These are phyloP conservation scores for Pyrenophora teres DNA, from an alignment of 2,329 filamentous ascomycete species.

Conservation along the genomic window DNA sequence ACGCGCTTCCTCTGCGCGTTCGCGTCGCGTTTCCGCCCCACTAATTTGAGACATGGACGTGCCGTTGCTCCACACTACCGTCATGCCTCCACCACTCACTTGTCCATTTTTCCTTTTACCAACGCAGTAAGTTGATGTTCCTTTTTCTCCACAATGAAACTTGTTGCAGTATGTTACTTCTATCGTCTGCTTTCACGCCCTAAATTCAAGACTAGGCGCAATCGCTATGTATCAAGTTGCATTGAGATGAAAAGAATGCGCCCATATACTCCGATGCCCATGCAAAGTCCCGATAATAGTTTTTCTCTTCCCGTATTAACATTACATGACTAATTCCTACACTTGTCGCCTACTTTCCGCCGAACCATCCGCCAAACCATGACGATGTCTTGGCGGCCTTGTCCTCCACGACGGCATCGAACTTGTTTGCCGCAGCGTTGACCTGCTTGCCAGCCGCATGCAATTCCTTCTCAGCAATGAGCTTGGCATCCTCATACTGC, in stretches of 20 bases:
- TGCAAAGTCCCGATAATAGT: slow-evolving; percentile 21
- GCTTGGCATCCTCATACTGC: slow-evolving; percentile 63
- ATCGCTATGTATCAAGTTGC: slow-evolving; percentile 9
- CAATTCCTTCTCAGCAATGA: slow-evolving; percentile 57
- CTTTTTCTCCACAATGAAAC: no score
- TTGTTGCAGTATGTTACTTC: no score
- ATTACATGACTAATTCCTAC: slow-evolving; percentile 1
- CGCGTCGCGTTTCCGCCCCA: slow-evolving; percentile 30
- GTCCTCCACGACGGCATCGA: slow-evolving; percentile 81
- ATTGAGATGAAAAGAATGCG: slow-evolving; percentile 25
- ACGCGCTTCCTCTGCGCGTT: slow-evolving; percentile 31
- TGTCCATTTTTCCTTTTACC: background rate
- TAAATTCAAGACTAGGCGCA: background rate
- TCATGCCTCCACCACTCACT: slow-evolving; percentile 9
- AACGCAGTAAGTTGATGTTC: background rate
- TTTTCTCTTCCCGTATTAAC: background rate
- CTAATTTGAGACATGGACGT: slow-evolving; percentile 27
- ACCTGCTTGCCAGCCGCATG: slow-evolving; percentile 54
- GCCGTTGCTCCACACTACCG: slow-evolving; percentile 13
- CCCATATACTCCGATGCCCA: slow-evolving; percentile 33
- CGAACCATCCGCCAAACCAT: slow-evolving; percentile 84
- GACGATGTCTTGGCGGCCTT: slow-evolving; percentile 81
- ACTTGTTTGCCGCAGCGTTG: slow-evolving; percentile 68
- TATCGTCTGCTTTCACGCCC: no score
- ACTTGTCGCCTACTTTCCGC: slow-evolving; percentile 55